Percentiles rank a stretch among this genome's conserved stretches.
phyloP scores from a whole-genome alignment of 75 land plant genomes.

The Picea sitchensis region DNA sequence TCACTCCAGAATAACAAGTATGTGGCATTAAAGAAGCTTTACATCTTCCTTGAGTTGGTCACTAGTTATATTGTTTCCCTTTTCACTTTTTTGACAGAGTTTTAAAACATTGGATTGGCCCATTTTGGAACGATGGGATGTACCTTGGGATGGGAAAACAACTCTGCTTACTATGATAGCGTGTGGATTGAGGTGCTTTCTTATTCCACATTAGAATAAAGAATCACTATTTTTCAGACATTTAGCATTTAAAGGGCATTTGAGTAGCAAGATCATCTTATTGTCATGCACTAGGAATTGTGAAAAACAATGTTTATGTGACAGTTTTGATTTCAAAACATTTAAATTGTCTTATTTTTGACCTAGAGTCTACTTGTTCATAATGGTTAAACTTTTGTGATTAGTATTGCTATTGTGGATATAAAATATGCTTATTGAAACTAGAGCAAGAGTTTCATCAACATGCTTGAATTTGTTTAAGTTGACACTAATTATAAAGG shows the following conservation, averaged over 20 bases:
- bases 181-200: constrained; percentile 52
- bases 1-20: neutral
- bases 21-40: neutral
- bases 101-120: constrained; percentile 29
- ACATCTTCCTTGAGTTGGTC: neutral
- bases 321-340: neutral
- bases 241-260: neutral
- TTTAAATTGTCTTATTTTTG: neutral
- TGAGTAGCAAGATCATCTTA: neutral
- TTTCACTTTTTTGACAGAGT: constrained; percentile 2
- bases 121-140: constrained; percentile 55
- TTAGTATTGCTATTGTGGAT: neutral
- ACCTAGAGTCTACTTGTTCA: neutral
- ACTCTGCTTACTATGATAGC: constrained; percentile 44
- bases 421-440: neutral
- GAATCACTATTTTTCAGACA: neutral
- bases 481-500: too few species aligned
- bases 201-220: neutral
- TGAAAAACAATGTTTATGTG: neutral
- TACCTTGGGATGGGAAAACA: constrained; percentile 70
- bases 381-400: neutral
- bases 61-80: neutral
- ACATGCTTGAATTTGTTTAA: neutral
- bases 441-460: neutral
- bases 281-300: neutral